Base-by-base conservation (phyloP, 345 rosid species). In the Citrus mangshanensis region DNA sequence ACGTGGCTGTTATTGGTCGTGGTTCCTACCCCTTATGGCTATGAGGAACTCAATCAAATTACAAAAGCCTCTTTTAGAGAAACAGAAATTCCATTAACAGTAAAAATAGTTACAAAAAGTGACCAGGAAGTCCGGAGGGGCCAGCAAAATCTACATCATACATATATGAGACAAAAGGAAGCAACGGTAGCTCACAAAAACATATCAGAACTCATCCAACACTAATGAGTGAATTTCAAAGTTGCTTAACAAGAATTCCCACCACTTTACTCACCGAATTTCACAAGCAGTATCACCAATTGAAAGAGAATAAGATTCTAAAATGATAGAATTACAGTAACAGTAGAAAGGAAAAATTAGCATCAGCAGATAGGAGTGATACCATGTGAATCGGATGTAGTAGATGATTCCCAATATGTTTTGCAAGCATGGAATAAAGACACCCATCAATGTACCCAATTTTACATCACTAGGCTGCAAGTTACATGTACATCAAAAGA, bases 361-460 rank as follows among this genome's bases (percentile, higher is more conserved):
- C 77, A 66, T 64, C 24, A 18, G 67, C 28, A 21, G 16, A 74
- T 55, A 72, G 27, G 70, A 72, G 54, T 62, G 46, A 84, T 92
- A 97, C 99, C 99, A 97, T 77, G 99, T 84, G 82, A 97, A 97
- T 24, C 98, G 98, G 85, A 97, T 97, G 80, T 94, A 97, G 91
- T 92, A 94, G 80, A 97, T 97, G 83, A 97, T 94, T 86, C 99
- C 99, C 87, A 97, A 82, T 77, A 97, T 97, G 88, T 91, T 97
- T 87, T 97, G 99, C 88, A 97, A 81, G 88, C 99, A 97, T 34
- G 99, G 99, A 70, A 97, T 85, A 67, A 97, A 97, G 72, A 97
- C 99, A 77, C 99, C 99, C 98, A 97, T 97, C 98, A 97, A 46
- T 37, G 99, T 97, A 49, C 98, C 97, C 88, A 94, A 75, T 90